Base-by-base conservation (phyloP, 306 rosid species). In the Sesbania bispinosa region DNA sequence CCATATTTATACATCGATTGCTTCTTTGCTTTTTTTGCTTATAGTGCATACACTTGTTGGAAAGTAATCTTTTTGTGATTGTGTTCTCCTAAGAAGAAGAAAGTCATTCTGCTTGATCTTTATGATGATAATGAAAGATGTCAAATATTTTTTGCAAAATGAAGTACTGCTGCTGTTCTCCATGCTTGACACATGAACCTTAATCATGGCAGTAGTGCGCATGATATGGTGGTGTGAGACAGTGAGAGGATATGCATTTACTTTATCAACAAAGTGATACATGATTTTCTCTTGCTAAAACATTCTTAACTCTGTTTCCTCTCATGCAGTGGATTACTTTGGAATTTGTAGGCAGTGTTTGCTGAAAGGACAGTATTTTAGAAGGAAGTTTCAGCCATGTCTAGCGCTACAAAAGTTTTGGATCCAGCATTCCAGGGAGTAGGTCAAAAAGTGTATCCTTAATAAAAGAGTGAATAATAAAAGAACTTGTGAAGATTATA, bases 361-460 rank as follows among this genome's bases (percentile, higher is more conserved):
- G 18, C 87, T 53, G 76, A 74, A 80, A 77, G 62, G 66, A 53
- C 74, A 39, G 69, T 53, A 50, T 48, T 63, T 63, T 81, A 74
- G 78, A 73, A 70, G 73, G 79, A 70, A 62, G 52, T 75, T 68
- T 63, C 74, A 79, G 89, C 86, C 73, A 95, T 95, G 99, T 85
- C 99, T 71, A 87, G 91, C 82, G 75, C 99, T 36, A 74, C 91
- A 38, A 95, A 95, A 85, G 87, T 54, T 71, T 83, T 89, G 88
- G 99, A 95, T 81, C 97, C 96, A 58, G 99, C 99, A 64, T 91
- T 95, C 86, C 99, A 95, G 83, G 96, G 96, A 70, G 96, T 82
- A 45, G 99, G 99, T 71, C 99, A 95, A 80, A 91, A 84, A 88
- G 84, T 76, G 99, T 95, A 95, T 95, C 99, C 99, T 84, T 86